A percentile compares a stretch with the other conserved stretches of the same genome.
Evolutionary conservation across 371 early-diverging fungal species (phyloP).

Genomic region (Blakeslea trispora): DNA sequence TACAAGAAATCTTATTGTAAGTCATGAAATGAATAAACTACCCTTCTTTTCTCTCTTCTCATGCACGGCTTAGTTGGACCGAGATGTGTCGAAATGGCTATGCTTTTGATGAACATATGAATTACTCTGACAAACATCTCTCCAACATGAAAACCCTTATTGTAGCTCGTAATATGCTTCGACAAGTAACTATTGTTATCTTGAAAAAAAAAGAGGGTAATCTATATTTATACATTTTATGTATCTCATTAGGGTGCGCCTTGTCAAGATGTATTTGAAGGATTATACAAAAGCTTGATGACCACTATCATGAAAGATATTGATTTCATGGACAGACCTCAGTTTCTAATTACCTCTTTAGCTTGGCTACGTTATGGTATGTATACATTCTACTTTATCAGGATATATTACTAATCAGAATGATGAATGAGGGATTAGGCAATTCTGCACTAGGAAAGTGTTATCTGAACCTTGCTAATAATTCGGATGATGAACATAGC

Average conservation of each 20-base stretch:
- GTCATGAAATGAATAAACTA: neutral
- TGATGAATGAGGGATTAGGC: slow-evolving; percentile 14
- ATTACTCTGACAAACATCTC: slow-evolving; percentile 13
- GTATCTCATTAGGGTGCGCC: slow-evolving; percentile 18
- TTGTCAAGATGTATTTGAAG: slow-evolving; percentile 22
- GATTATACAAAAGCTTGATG: slow-evolving; percentile 16
- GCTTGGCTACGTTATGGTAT: slow-evolving; percentile 35
- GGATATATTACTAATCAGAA: neutral
- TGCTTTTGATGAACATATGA: slow-evolving; percentile 3
- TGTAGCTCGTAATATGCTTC: slow-evolving; percentile 8
- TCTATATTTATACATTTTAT: no score
- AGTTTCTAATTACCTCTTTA: slow-evolving; percentile 21
- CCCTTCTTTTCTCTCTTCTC: no score
- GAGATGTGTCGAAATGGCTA: slow-evolving; percentile 20
- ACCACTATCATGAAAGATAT: slow-evolving; percentile 25
- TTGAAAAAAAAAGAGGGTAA: no score
- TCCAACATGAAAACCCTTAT: slow-evolving; percentile 11
- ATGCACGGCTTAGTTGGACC: slow-evolving; percentile 23
- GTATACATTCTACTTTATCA: neutral
- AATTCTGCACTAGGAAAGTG: slow-evolving; percentile 18
- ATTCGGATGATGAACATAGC: slow-evolving; percentile 6
- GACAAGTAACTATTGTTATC: slow-evolving; percentile 5
- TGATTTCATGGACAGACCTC: slow-evolving; percentile 21
- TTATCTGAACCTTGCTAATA: slow-evolving; percentile 27
- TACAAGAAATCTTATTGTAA: slow-evolving; percentile 41